A percentile compares a stretch with the other conserved stretches of the same genome.
These are phyloP conservation scores for Gossypium aridum DNA, from an alignment of 441 rosid species.

Conservation along the genomic window DNA sequence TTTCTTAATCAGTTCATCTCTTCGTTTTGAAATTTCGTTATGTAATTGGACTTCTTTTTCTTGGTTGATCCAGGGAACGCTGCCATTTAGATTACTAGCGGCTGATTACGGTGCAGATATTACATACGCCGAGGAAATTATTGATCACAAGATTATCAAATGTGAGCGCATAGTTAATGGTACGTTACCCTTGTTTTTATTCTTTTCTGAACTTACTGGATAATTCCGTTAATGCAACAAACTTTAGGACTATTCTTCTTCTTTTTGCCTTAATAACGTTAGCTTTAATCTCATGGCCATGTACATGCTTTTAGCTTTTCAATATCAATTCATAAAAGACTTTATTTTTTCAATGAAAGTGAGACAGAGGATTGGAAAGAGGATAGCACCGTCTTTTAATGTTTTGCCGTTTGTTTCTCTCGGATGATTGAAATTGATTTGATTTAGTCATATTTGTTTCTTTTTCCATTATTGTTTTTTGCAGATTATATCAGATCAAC, in stretches of 20 bases:
- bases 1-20: neutral
- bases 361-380: neutral
- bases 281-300: neutral
- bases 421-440: neutral
- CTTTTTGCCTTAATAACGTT: neutral
- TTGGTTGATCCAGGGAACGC: constrained; percentile 45
- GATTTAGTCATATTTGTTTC: neutral
- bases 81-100: constrained; percentile 63
- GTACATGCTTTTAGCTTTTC: neutral
- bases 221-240: neutral
- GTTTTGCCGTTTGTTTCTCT: neutral
- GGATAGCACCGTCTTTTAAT: neutral
- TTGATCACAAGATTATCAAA: constrained; percentile 63
- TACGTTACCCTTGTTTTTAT: neutral
- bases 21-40: neutral
- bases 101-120: constrained; percentile 80
- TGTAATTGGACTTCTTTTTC: neutral
- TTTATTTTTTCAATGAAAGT: neutral
- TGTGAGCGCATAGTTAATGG: constrained; percentile 63
- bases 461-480: constrained; percentile 10
- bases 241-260: neutral
- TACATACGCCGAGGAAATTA: constrained; percentile 78
- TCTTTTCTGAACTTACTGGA: neutral
- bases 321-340: neutral
- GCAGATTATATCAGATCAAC: constrained; percentile 51